These are phyloP conservation scores for Neofusicoccum ribis DNA, from an alignment of 2,329 filamentous ascomycete species.

Conservation along the genomic window DNA sequence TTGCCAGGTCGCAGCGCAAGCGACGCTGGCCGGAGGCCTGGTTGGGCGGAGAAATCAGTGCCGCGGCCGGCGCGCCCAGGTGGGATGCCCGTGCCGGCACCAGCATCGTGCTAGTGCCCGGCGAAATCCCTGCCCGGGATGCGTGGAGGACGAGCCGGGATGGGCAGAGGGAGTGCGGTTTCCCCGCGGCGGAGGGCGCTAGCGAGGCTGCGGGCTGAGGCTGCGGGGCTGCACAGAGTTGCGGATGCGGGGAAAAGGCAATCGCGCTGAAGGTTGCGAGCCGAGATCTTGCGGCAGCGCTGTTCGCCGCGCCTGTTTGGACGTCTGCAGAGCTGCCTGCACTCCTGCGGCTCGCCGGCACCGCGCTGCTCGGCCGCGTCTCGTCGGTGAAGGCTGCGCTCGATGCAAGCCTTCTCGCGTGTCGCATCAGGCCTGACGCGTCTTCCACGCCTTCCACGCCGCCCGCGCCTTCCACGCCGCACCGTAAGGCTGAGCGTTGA, in stretches of 20 bases:
- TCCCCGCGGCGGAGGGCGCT: neutral
- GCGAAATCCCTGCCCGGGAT: neutral
- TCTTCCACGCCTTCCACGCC: neutral
- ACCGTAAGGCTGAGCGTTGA: neutral
- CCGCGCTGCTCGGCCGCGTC: too few species aligned
- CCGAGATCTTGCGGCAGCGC: neutral
- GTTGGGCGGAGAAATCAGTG: slow-evolving; percentile 12
- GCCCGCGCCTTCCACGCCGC: neutral
- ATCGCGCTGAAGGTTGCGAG: neutral
- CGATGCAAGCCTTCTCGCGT: neutral
- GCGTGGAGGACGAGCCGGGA: neutral
- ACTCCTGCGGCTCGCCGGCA: too few species aligned
- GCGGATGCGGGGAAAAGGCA: too few species aligned
- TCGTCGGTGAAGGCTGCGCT: too few species aligned
- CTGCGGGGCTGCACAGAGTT: too few species aligned
- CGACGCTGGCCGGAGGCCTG: neutral
- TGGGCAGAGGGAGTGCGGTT: neutral
- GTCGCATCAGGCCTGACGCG: neutral
- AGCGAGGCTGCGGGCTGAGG: neutral
- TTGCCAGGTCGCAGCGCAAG: neutral
- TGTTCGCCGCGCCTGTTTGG: neutral
- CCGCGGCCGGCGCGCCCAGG: neutral
- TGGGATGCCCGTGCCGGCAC: neutral
- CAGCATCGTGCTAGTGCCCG: too few species aligned
- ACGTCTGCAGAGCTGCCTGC: too few species aligned